Percentiles rank a stretch among this genome's conserved stretches.
Evolutionary conservation across 352 stramenopile species (phyloP).

Genomic region (Phytophthora tubulina): DNA sequence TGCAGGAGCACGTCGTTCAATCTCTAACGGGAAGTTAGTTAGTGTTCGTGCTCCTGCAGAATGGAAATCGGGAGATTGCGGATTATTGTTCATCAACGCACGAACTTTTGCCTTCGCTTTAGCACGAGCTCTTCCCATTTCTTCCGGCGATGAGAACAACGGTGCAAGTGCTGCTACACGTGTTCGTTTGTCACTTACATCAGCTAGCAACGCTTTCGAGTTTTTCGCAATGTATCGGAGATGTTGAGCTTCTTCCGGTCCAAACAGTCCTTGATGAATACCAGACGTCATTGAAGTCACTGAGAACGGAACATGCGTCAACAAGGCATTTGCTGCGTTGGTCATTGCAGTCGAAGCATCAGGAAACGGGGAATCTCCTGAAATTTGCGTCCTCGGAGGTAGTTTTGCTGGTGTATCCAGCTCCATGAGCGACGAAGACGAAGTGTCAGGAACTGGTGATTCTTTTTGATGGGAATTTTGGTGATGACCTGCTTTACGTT

Average conservation of each 20-base stretch:
- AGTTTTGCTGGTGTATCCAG: slow-evolving; percentile 20
- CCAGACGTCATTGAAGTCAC: slow-evolving; percentile 51
- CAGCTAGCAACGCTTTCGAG: slow-evolving; percentile 17
- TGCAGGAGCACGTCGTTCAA: slow-evolving; percentile 42
- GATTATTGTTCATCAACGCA: slow-evolving; percentile 28
- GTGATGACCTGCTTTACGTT: slow-evolving; percentile 23
- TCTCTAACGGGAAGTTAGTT: slow-evolving; percentile 53
- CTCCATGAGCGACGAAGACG: slow-evolving; percentile 21
- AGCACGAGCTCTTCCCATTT: slow-evolving; percentile 29
- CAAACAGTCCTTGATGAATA: slow-evolving; percentile 55
- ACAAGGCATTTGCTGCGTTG: slow-evolving; percentile 30
- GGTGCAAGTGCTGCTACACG: slow-evolving; percentile 32
- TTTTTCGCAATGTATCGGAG: slow-evolving; percentile 46
- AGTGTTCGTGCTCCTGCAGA: slow-evolving; percentile 21
- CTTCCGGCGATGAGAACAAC: slow-evolving; percentile 38
- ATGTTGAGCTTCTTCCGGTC: slow-evolving; percentile 49
- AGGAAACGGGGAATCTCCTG: slow-evolving; percentile 14
- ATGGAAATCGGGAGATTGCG: slow-evolving; percentile 21
- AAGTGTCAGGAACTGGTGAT: background rate
- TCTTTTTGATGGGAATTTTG: slow-evolving; percentile 11
- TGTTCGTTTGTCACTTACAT: slow-evolving; percentile 40
- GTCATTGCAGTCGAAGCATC: slow-evolving; percentile 35
- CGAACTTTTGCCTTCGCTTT: slow-evolving; percentile 32
- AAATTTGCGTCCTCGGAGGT: background rate
- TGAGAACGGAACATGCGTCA: slow-evolving; percentile 50